Percentiles rank a stretch among this genome's conserved stretches.
Evolutionary conservation across 345 rosid species (phyloP).

Genomic region (Odontarrhena argentea): DNA sequence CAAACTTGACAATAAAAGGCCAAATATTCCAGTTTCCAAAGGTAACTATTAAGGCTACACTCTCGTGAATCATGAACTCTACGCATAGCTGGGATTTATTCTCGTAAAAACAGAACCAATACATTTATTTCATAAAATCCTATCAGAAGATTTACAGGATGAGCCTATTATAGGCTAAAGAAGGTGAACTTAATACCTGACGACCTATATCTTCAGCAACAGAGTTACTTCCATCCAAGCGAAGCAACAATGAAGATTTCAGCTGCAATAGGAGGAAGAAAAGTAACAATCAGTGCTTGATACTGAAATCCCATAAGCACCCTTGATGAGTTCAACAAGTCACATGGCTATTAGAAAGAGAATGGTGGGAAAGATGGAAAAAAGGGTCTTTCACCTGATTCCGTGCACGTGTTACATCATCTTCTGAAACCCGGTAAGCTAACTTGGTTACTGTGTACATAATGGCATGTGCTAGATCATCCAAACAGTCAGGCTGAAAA

Average conservation of each 20-base stretch:
- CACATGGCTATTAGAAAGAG: not conserved
- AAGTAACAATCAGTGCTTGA: not conserved
- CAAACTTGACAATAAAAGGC: not conserved
- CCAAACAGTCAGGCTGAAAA: constrained; percentile 59
- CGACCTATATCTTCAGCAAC: constrained; percentile 97
- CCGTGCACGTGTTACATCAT: constrained; percentile 91
- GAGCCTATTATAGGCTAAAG: too few relatives aligned
- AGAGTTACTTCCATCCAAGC: constrained; percentile 92
- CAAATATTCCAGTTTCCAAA: not conserved
- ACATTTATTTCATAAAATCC: not conserved
- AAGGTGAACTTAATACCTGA: constrained; percentile 58
- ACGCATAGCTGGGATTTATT: too few relatives aligned
- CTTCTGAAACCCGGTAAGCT: constrained; percentile 90
- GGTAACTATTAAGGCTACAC: too few relatives aligned
- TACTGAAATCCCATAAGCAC: too few relatives aligned
- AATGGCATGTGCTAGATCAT: constrained; percentile 92
- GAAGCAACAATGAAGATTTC: constrained; percentile 91
- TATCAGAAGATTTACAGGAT: constrained; percentile 4
- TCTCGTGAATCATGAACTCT: not conserved
- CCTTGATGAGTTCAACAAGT: too few relatives aligned
- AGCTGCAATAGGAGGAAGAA: constrained; percentile 51
- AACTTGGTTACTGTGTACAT: constrained; percentile 83
- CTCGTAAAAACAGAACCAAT: not conserved
- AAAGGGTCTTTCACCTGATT: constrained; percentile 67
- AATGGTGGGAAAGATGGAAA: not conserved